Evolutionary conservation across 2,329 filamentous ascomycete genomes (phyloP), one percentile per base, ranked within the genome.

Genomic region (Calonectria montana): DNA sequence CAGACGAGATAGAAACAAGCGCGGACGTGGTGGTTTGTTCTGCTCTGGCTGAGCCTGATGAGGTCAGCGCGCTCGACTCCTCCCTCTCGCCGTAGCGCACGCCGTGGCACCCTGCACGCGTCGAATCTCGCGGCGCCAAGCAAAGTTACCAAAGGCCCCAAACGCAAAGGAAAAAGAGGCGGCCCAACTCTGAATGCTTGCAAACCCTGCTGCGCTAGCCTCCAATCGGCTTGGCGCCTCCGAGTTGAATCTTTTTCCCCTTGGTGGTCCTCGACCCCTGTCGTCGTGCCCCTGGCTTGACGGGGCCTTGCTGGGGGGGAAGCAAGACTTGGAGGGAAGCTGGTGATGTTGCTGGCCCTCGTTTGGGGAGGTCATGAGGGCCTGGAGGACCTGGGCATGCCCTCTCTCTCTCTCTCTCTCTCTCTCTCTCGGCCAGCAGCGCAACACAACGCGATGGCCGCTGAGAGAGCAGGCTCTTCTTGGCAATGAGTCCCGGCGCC

Each of bases 131-230:
- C 29, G 27, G 50, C 29, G 43, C 45, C 37, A 27, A 55, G 35
- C 35, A 16, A 55, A 67, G 41, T 15, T 61, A 50, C 35, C 50
- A 45, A 59, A 53, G 67, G 41, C 47, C 45, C 45, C 45, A 47
- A 35, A n/a, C 13, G 35, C 59, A 55, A 47, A 29, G 43, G 35
- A 35, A 31, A 29, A 35, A 45, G 16, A 48, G 59, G 18, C 35
- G 59, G 62, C 41, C 62, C 67, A 70, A 65, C 65, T 62, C 43
- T 43, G 63, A 57, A 45, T 66, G 27, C 37, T 63, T 62, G n/a
- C 68, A 57, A 62, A 45, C 63, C 47, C 21, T 62, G 55, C 29
- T 15, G 63, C 43, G 37, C 43, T 62, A 63, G 37, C 2, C 23
- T 37, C 47, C 1, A 39, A 45, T 21, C 21, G 61, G 48, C 27